Percentiles rank a stretch among this genome's conserved stretches.
These are phyloP conservation scores for Clarkia xantiana DNA, from an alignment of 345 rosid genomes.

Conservation along the genomic window DNA sequence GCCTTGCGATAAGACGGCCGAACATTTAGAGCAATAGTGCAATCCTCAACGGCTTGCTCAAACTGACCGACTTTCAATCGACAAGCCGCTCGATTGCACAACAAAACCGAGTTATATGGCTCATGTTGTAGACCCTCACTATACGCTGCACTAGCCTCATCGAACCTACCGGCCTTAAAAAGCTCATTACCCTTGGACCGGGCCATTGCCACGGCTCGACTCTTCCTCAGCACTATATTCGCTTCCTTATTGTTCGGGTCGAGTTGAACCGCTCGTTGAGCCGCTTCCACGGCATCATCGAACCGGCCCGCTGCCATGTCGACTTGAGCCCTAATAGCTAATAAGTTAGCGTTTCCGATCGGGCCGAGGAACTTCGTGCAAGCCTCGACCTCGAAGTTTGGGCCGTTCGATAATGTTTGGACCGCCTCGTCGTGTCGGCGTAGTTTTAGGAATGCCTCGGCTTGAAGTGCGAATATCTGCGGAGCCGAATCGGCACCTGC, in stretches of 20 bases:
- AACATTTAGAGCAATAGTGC: slow-evolving; percentile 46
- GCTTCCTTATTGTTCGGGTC: slow-evolving; percentile 66
- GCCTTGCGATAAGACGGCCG: slow-evolving; percentile 67
- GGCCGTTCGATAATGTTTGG: slow-evolving; percentile 37
- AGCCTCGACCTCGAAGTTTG: slow-evolving; percentile 41
- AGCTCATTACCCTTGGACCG: slow-evolving; percentile 60
- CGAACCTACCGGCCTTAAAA: slow-evolving; percentile 37
- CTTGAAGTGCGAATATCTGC: slow-evolving; percentile 79
- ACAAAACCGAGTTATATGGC: slow-evolving; percentile 53
- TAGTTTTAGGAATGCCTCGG: slow-evolving; percentile 71
- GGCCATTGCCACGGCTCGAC: slow-evolving; percentile 43
- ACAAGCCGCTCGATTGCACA: slow-evolving; percentile 84
- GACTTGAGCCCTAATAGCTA: slow-evolving; percentile 58
- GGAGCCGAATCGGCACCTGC: slow-evolving; percentile 85
- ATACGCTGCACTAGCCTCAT: slow-evolving; percentile 46
- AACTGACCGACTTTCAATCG: slow-evolving; percentile 46
- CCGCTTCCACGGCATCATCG: slow-evolving; percentile 52
- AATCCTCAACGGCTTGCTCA: slow-evolving; percentile 60
- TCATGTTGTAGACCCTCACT: slow-evolving; percentile 70
- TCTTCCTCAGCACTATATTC: slow-evolving; percentile 25
- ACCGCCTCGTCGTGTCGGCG: slow-evolving; percentile 73
- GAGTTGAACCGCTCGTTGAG: slow-evolving; percentile 52
- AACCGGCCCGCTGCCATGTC: slow-evolving; percentile 70
- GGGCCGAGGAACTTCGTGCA: slow-evolving; percentile 70
- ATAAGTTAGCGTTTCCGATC: slow-evolving; percentile 51